These are phyloP conservation scores for Rubia balearica DNA, from an alignment of 305 asterid genomes.

Conservation along the genomic window DNA sequence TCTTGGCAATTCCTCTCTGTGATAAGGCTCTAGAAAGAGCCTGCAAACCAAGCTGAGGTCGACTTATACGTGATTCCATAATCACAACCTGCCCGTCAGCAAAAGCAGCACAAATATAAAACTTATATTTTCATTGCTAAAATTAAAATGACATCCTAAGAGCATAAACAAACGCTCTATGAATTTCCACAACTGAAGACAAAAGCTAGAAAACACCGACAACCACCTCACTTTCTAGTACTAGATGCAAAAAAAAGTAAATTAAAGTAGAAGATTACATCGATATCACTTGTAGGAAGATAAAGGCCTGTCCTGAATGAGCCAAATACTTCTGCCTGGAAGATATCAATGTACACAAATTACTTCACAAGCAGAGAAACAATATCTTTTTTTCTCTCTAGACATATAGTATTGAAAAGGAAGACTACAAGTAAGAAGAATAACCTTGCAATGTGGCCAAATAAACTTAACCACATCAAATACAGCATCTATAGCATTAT, in stretches of 20 bases:
- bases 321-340: conserved; percentile 92
- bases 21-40: conserved; percentile 89
- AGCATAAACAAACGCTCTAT: not conserved
- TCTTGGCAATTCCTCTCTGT: conserved; percentile 81
- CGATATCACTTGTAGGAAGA: conserved; percentile 92
- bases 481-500: conserved; percentile 74
- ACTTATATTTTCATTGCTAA: not conserved
- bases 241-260: not conserved
- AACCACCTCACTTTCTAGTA: not conserved
- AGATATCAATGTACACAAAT: conserved; percentile 12
- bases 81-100: conserved; percentile 59
- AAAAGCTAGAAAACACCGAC: not conserved
- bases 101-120: not conserved
- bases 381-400: not conserved
- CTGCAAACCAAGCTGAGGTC: conserved; percentile 72
- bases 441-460: conserved; percentile 85
- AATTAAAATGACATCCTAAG: not conserved
- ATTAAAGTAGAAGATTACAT: conserved; percentile 38
- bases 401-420: not conserved
- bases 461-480: conserved; percentile 67
- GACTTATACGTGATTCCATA: conserved; percentile 56
- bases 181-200: not conserved
- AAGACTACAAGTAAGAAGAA: not conserved
- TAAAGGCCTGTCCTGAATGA: conserved; percentile 92
- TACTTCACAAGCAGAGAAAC: conserved; percentile 8